Conservation (phyloP, 768 basidiomycete genomes). For the Tylopilus felleus region DNA sequence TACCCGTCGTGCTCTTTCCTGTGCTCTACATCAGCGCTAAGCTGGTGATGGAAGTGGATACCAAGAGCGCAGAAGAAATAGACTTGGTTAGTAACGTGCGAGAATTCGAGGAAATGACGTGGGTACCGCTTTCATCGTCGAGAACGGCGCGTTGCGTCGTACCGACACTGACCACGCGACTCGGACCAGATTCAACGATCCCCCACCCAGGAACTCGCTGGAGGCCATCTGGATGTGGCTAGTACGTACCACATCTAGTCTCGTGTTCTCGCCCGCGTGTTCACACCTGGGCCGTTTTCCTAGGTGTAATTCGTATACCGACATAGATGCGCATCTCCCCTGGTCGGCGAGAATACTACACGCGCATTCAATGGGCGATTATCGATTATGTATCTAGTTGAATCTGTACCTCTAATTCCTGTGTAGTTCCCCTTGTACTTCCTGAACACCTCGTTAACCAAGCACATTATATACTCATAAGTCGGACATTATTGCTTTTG, state of each 20-base stretch:
- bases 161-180: neutral
- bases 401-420: too few species aligned
- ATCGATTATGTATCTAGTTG: too few species aligned
- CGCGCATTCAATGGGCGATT: too few species aligned
- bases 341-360: neutral
- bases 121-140: neutral
- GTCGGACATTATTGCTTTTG: neutral
- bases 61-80: conserved; percentile 20
- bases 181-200: conserved; percentile 23
- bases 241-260: conserved; percentile 8
- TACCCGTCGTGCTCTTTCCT: conserved; percentile 44
- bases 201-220: conserved; percentile 23
- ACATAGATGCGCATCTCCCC: too few species aligned
- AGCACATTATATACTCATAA: neutral
- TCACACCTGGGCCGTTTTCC: neutral
- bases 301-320: conserved; percentile 10
- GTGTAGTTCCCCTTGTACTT: too few species aligned
- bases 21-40: conserved; percentile 38
- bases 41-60: conserved; percentile 6
- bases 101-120: conserved; percentile 32
- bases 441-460: neutral
- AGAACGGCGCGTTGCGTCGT: neutral
- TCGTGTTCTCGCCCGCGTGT: neutral
- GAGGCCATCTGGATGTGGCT: conserved; percentile 31
- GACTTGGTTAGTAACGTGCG: conserved; percentile 24